Conservation (phyloP, 441 rosid species). For the Erysimum cheiri region DNA sequence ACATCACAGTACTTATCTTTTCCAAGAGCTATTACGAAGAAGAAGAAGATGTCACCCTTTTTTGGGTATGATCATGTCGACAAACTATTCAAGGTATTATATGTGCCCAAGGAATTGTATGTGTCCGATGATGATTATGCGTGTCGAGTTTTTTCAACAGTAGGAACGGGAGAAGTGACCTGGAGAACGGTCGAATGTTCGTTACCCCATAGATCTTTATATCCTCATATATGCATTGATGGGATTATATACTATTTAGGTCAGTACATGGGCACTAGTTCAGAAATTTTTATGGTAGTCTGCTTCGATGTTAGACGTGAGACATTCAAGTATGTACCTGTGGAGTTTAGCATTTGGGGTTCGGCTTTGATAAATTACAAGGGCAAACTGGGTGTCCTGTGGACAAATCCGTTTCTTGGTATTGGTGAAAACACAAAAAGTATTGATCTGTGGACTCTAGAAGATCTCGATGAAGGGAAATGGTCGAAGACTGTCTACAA, state of each 20-base stretch:
- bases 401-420: neutral
- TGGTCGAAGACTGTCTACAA: neutral
- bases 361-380: neutral
- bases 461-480: neutral
- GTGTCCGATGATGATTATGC: neutral
- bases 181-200: slow-evolving; percentile 4
- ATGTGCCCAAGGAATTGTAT: neutral
- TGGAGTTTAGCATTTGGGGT: neutral
- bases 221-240: neutral
- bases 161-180: neutral
- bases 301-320: neutral
- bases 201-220: neutral
- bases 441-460: neutral
- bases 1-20: neutral
- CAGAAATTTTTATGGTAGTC: neutral
- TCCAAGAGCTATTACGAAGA: neutral
- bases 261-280: too few relatives aligned
- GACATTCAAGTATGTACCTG: neutral
- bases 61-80: neutral
- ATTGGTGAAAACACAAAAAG: neutral
- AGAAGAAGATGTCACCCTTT: neutral
- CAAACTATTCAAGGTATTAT: neutral
- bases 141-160: neutral
- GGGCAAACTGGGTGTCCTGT: neutral
- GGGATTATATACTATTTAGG: neutral